A percentile compares a stretch with the other conserved stretches of the same genome.
Evolutionary conservation across 2,329 filamentous ascomycete species (phyloP).

Genomic region (Ascosphaera acerosa): DNA sequence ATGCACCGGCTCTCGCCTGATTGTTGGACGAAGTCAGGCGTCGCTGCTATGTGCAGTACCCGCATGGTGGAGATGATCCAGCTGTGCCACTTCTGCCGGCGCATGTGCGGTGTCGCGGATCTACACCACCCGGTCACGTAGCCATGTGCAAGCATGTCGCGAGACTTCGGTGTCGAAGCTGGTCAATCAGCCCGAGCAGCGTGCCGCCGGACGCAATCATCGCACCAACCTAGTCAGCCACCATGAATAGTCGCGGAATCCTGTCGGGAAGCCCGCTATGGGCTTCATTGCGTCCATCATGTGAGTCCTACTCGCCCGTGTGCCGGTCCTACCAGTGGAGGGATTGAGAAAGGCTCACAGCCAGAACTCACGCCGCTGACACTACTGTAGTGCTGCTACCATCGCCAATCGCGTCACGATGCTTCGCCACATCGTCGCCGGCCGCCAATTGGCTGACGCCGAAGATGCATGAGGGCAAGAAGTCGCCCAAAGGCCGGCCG

Average conservation of each 20-base stretch:
- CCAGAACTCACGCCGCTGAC: conserved; percentile 7
- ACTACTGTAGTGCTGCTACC: conserved; percentile 7
- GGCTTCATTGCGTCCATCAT: conserved; percentile 12
- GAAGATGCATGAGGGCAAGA: conserved; percentile 53
- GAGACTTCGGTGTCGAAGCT: too few species aligned
- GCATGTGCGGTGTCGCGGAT: too few species aligned
- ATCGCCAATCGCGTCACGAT: conserved; percentile 21
- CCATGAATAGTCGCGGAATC: conserved; percentile 14
- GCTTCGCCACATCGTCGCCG: conserved; percentile 46
- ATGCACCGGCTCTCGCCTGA: too few species aligned
- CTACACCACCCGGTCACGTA: too few species aligned
- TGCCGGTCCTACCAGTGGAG: neutral
- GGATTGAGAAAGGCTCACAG: conserved; percentile 4
- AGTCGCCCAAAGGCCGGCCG: conserved; percentile 68
- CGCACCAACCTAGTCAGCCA: too few species aligned
- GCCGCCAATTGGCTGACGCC: conserved; percentile 58
- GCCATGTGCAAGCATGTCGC: too few species aligned
- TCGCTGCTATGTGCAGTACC: too few species aligned
- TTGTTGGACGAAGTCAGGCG: too few species aligned
- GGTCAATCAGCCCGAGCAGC: too few species aligned
- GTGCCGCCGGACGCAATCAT: too few species aligned
- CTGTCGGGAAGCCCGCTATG: conserved; percentile 14
- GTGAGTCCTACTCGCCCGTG: conserved; percentile 8
- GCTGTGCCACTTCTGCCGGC: too few species aligned
- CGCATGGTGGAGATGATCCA: too few species aligned